Base-by-base conservation (phyloP, 805 yeast species). In the Wickerhamiella occidentalis region DNA sequence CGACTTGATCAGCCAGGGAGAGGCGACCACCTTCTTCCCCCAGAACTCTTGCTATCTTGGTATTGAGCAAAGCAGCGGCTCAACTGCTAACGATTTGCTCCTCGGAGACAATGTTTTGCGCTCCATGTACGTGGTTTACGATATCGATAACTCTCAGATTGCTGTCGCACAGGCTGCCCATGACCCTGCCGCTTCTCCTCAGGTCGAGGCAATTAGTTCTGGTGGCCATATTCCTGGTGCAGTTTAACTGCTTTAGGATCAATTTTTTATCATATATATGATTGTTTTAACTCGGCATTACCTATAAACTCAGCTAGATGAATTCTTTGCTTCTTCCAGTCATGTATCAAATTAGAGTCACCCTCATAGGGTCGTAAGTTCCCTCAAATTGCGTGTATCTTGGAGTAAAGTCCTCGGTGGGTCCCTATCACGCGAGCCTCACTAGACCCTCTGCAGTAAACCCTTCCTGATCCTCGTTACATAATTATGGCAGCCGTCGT, bases 41-140 rank as follows among this genome's bases (percentile, higher is more conserved):
- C 59, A 55, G 48, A 64, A 64, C 58, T 60, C 65, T 28, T 64
- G 68, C 55, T 64, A 64, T 53, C 47, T 64, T 41, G 65, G 66
- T 17, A 49, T 64, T 22, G 68, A 64, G 54, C 54, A 51, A 40
- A 23, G 37, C 22, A 18, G 28, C 19, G 48, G 37, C 28, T 25
- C 51, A 18, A 51, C 63, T 66, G 56, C 61, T 55, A 58, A 67
- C 49, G 55, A 62, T 26, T 58, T 71, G 15, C 65, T 78, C 40
- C 63, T 82, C 37, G 87, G 87, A n/a, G 85, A 79, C 60, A 73
- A 72, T 51, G 66, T 81, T 53, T 64, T 82, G 53, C 69, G 81
- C 51, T 71, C 73, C 45, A 77, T 78, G 43, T 82, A 81, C 61
- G 66, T 76, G 22, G 85, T 79, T 12, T 78, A 74, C 61, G 83